These are phyloP conservation scores for Dichomitus squalens DNA, from an alignment of 1,284 basidiomycete genomes.

Conservation along the genomic window DNA sequence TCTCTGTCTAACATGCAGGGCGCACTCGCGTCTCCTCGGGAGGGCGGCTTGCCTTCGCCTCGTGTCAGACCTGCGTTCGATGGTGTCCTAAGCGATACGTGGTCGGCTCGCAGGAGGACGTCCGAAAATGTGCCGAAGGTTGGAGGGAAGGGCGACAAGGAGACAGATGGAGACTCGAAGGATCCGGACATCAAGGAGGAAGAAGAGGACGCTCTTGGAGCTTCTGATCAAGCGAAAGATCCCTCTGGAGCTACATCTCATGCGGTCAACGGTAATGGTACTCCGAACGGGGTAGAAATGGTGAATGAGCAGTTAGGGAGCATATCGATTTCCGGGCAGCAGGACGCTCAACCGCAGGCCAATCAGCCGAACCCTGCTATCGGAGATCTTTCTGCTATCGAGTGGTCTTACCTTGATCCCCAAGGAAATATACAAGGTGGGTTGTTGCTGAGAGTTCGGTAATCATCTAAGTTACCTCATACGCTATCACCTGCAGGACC, in stretches of 20 bases:
- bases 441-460: conserved; percentile 14
- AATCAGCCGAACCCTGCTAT: conserved; percentile 42
- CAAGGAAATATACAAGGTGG: conserved; percentile 87
- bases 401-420: conserved; percentile 94
- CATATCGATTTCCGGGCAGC: conserved; percentile 13
- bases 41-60: conserved; percentile 61
- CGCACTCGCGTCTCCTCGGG: conserved; percentile 57
- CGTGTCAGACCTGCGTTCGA: conserved; percentile 71
- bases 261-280: not conserved
- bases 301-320: conserved; percentile 10
- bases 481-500: conserved; percentile 60
- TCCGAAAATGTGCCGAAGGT: conserved; percentile 52
- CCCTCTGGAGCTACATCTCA: conserved; percentile 1
- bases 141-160: conserved; percentile 38
- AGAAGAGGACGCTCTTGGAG: conserved; percentile 32
- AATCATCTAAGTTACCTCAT: conserved; percentile 7
- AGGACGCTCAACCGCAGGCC: conserved; percentile 2
- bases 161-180: conserved; percentile 44
- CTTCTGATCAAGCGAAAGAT: conserved; percentile 12
- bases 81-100: conserved; percentile 72
- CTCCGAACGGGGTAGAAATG: not conserved
- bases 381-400: conserved; percentile 66
- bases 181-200: conserved; percentile 59
- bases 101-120: conserved; percentile 61
- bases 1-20: conserved; percentile 67